phyloP scores from a whole-genome alignment of 192 early-diverging fungal species.

The Pecoramyces ruminantium region DNA sequence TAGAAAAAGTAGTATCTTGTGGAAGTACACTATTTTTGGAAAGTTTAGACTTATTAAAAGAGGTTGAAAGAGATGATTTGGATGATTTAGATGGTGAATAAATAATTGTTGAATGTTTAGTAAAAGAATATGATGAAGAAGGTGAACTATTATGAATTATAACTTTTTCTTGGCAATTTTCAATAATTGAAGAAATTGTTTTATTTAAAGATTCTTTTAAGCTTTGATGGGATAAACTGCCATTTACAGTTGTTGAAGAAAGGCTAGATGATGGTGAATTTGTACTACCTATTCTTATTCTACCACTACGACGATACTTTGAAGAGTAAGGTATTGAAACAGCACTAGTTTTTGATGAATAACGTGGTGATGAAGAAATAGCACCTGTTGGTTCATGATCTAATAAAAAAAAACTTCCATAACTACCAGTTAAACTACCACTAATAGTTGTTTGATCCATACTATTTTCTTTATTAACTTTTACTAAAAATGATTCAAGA shows the following conservation, averaged over 20 bases:
- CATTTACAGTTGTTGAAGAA: neutral
- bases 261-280: neutral
- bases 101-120: neutral
- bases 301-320: neutral
- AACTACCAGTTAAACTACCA: neutral
- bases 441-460: neutral
- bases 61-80: neutral
- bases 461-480: neutral
- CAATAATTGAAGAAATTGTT: neutral
- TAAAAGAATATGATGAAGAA: neutral
- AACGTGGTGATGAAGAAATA: neutral
- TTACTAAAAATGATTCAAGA: neutral
- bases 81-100: neutral
- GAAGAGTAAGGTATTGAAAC: neutral
- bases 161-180: neutral
- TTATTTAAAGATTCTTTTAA: neutral
- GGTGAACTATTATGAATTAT: neutral
- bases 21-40: too few species aligned
- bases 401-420: neutral
- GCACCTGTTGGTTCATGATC: neutral
- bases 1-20: neutral
- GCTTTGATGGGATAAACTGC: neutral
- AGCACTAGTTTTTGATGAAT: neutral
- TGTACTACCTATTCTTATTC: neutral
- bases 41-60: neutral